Percentiles rank a stretch among this genome's conserved stretches.
phyloP scores from a whole-genome alignment of 208 protist genomes.

The Trypanosoma scelopori region DNA sequence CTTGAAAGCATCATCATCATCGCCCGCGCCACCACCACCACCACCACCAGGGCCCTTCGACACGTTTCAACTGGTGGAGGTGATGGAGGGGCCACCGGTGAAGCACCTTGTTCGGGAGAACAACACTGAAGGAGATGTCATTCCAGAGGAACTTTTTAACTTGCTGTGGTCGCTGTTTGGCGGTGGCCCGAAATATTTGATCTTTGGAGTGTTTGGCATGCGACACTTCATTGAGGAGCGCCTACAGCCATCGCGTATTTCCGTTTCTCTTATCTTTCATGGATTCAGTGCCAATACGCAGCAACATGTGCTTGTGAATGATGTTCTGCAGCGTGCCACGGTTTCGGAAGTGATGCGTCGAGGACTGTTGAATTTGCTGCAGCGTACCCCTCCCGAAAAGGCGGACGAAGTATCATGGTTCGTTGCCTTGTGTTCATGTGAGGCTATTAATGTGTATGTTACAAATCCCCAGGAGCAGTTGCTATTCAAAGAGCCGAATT shows the following conservation, averaged over 20 bases:
- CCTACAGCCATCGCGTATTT: conserved; percentile 14
- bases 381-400: background rate
- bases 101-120: conserved; percentile 33
- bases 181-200: conserved; percentile 58
- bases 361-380: conserved; percentile 3
- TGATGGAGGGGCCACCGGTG: conserved; percentile 33
- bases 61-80: conserved; percentile 48
- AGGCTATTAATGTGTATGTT: conserved; percentile 2
- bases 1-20: conserved; percentile 14
- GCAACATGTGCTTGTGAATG: background rate
- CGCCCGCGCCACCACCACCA: background rate
- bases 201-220: conserved; percentile 49
- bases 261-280: conserved; percentile 17
- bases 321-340: conserved; percentile 17
- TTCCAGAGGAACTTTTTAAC: conserved; percentile 73
- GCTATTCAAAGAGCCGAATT: background rate
- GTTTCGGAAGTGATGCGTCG: conserved; percentile 16
- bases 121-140: conserved; percentile 41
- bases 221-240: conserved; percentile 25
- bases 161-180: conserved; percentile 57
- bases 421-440: conserved; percentile 26
- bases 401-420: conserved; percentile 33
- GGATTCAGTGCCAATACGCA: background rate
- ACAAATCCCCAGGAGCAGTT: background rate
- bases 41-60: conserved; percentile 57